Percentiles rank a stretch among this genome's conserved stretches.
These are phyloP conservation scores for Alloteropsis semialata DNA, from an alignment of 176 grass and related monocot genomes.

Conservation along the genomic window DNA sequence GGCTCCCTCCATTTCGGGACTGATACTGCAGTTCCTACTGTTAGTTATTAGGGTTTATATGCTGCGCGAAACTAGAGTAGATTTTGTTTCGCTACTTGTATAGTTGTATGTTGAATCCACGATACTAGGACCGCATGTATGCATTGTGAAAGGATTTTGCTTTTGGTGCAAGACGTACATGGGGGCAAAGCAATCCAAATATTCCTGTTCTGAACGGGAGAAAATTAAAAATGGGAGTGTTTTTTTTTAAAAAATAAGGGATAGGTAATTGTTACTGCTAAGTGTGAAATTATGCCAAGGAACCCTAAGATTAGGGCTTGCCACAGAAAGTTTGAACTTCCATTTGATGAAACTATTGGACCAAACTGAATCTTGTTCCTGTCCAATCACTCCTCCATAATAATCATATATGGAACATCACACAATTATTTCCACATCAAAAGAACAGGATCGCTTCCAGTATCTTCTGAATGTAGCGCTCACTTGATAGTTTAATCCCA, in stretches of 20 bases:
- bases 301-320: too few species aligned
- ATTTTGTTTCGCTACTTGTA: too few species aligned
- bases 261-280: background rate
- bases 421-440: background rate
- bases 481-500: background rate
- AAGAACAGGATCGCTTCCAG: background rate
- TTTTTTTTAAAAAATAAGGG: too few species aligned
- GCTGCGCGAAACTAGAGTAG: too few species aligned
- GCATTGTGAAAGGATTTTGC: too few species aligned
- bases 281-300: background rate
- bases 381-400: background rate
- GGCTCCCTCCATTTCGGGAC: too few species aligned
- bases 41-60: background rate
- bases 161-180: background rate
- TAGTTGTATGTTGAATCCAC: too few species aligned
- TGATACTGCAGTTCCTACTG: background rate
- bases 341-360: too few species aligned
- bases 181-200: background rate
- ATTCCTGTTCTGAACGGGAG: background rate
- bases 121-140: too few species aligned
- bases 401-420: background rate
- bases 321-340: too few species aligned
- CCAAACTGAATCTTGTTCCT: background rate
- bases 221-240: too few species aligned
- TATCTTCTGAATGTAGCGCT: background rate